Evolutionary conservation across 257 asterid species (phyloP).

Genomic region (Nicotiana noctiflora): DNA sequence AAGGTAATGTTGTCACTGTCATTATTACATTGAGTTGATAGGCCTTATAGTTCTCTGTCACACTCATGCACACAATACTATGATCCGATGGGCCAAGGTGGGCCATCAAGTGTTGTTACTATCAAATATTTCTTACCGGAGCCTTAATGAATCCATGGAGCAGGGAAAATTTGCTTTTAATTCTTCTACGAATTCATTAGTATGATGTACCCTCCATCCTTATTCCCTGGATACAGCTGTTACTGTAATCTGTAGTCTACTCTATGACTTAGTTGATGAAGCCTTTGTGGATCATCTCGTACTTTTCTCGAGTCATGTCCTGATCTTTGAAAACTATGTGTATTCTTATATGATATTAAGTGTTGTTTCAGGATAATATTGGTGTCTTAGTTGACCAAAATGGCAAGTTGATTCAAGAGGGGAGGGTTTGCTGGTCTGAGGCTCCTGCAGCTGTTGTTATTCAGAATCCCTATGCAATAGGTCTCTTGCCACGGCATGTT

Average conservation of each 20-base stretch:
- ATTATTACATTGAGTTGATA: not conserved
- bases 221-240: not conserved
- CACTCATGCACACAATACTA: not conserved
- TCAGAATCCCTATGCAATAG: slow-evolving; percentile 85
- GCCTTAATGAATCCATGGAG: not conserved
- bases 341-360: not conserved
- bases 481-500: slow-evolving; percentile 82
- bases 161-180: not conserved
- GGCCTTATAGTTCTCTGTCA: not conserved
- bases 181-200: not conserved
- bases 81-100: not conserved
- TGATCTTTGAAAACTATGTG: not conserved
- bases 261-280: not conserved
- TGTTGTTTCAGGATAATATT: slow-evolving; percentile 71
- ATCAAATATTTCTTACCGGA: not conserved
- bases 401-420: slow-evolving; percentile 96
- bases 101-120: not conserved
- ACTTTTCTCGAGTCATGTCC: not conserved
- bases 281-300: not conserved
- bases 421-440: slow-evolving; percentile 97
- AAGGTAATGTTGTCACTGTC: slow-evolving; percentile 42
- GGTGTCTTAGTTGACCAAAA: slow-evolving; percentile 98
- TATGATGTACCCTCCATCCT: not conserved
- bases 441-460: slow-evolving; percentile 74
- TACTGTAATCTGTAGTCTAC: not conserved